Conservation (phyloP, 2,329 filamentous ascomycete genomes). For the Coniochaeta ligniaria region DNA sequence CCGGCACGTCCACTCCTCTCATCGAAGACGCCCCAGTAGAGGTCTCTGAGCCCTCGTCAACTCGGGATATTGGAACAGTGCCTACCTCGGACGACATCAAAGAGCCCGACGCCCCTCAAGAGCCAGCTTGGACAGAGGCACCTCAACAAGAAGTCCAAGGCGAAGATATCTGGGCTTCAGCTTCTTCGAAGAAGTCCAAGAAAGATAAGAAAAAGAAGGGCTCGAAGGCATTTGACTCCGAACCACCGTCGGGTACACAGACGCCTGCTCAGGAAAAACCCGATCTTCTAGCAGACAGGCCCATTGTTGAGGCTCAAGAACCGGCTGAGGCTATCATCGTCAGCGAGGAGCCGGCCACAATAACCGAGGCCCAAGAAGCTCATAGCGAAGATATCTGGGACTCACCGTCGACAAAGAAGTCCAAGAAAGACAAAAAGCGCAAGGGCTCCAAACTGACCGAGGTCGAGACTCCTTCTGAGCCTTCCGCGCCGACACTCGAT, state of each 20-base stretch:
- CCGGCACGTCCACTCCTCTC: background rate
- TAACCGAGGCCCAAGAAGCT: background rate
- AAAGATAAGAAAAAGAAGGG: constrained; percentile 19
- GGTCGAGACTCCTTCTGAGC: constrained; percentile 8
- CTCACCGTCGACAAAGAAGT: constrained; percentile 18
- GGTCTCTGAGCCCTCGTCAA: background rate
- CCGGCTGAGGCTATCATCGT: background rate
- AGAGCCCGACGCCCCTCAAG: background rate
- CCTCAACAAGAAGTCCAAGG: background rate
- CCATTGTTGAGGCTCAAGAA: constrained; percentile 1
- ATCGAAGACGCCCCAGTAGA: background rate
- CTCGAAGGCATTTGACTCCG: constrained; percentile 2
- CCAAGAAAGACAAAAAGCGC: constrained; percentile 26
- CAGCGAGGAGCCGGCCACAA: background rate
- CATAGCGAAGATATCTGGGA: background rate
- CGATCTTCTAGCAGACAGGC: background rate
- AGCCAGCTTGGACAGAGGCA: background rate
- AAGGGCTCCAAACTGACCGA: constrained; percentile 15
- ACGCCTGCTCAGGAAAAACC: constrained; percentile 5
- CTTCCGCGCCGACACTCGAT: constrained; percentile 3
- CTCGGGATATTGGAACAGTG: background rate
- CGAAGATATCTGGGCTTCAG: constrained; percentile 5
- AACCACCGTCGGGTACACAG: constrained; percentile 8
- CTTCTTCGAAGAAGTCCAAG: constrained; percentile 16
- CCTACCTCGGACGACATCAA: background rate